Conservation (phyloP, 164 flowering plant species). For the Vitis amurensis region DNA sequence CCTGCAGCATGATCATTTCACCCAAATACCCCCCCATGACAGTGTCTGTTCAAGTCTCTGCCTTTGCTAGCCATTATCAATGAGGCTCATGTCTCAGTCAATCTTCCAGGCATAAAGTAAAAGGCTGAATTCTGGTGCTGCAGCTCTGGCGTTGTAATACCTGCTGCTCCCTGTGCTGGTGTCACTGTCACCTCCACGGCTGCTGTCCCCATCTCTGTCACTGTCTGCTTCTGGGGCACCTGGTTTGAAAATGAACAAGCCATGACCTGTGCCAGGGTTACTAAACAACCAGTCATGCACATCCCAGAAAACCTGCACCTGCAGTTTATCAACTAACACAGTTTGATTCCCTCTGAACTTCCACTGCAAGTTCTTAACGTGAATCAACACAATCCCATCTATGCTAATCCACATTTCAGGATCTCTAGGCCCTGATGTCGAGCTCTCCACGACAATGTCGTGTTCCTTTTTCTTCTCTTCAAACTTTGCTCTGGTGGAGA, state of each 20-base stretch:
- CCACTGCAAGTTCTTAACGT: conserved; percentile 63
- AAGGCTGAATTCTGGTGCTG: conserved; percentile 34
- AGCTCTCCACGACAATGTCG: conserved; percentile 79
- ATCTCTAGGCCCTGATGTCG: conserved; percentile 50
- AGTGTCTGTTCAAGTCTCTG: no score
- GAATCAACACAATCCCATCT: conserved; percentile 55
- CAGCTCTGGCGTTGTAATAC: conserved; percentile 18
- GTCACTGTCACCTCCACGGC: conserved; percentile 11
- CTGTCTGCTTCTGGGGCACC: conserved; percentile 25
- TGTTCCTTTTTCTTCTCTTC: conserved; percentile 57
- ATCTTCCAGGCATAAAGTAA: conserved; percentile 40
- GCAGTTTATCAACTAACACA: conserved; percentile 36
- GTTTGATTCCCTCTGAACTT: conserved; percentile 69
- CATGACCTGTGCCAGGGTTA: conserved; percentile 42
- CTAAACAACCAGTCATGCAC: conserved; percentile 70
- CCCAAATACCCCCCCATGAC: no score
- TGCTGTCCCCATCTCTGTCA: conserved; percentile 18
- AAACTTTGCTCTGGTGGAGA: conserved; percentile 69
- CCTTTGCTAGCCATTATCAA: neutral
- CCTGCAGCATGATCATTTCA: no score
- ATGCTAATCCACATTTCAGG: conserved; percentile 67
- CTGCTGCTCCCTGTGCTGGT: conserved; percentile 18
- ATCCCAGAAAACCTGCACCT: conserved; percentile 66
- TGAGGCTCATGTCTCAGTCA: conserved; percentile 20
- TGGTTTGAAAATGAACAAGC: conserved; percentile 62